phyloP scores from a whole-genome alignment of 1,139 yeast species.

The Taphrina flavorubra region DNA sequence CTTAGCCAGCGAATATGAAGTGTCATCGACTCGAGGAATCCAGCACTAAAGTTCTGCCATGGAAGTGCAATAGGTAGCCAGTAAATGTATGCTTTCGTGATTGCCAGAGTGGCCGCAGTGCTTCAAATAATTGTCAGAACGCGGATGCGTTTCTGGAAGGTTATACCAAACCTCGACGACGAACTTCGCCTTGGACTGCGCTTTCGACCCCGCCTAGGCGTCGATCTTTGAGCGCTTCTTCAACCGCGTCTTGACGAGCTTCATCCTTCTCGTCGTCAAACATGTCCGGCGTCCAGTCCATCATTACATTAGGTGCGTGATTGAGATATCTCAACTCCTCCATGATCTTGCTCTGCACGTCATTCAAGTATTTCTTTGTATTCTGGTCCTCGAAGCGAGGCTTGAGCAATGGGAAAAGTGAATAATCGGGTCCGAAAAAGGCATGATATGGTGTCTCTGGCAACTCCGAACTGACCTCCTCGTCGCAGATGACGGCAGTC shows the following conservation, averaged over 20 bases:
- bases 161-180: conserved; percentile 35
- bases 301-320: conserved; percentile 93
- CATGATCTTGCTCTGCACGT: conserved; percentile 72
- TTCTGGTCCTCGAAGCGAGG: conserved; percentile 90
- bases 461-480: conserved; percentile 71
- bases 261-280: conserved; percentile 60
- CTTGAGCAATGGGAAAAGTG: conserved; percentile 85
- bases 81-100: no score
- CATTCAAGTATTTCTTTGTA: conserved; percentile 80
- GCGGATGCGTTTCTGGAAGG: neutral
- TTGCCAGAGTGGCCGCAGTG: no score
- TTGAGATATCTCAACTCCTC: conserved; percentile 82
- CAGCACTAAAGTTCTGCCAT: no score
- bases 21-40: no score
- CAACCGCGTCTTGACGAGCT: conserved; percentile 60
- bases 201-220: conserved; percentile 27
- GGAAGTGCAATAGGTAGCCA: no score
- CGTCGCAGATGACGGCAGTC: conserved; percentile 83
- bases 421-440: conserved; percentile 91
- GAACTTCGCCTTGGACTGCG: conserved; percentile 20
- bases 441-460: conserved; percentile 86
- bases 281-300: conserved; percentile 86
- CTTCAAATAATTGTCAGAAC: no score
- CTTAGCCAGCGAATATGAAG: no score
- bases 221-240: conserved; percentile 42